Evolutionary conservation across 2,329 filamentous ascomycete genomes (phyloP).

Genomic region (Diaporthe ilicicola): DNA sequence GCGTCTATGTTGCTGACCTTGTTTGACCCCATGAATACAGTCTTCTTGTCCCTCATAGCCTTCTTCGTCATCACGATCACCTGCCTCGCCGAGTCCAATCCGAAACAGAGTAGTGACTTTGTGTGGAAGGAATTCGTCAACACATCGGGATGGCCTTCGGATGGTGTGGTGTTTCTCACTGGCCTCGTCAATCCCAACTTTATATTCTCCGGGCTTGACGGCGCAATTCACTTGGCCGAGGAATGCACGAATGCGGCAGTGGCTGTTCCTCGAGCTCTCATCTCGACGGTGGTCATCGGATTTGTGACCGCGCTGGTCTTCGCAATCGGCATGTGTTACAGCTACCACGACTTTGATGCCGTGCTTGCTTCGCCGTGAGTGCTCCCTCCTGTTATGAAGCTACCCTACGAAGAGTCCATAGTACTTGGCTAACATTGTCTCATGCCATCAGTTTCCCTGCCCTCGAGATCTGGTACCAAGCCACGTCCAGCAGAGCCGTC

Average conservation of each 20-base stretch:
- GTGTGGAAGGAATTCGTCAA: conserved; percentile 45
- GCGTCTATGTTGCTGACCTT: background rate
- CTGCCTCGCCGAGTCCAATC: conserved; percentile 38
- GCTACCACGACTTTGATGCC: conserved; percentile 35
- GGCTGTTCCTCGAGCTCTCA: conserved; percentile 44
- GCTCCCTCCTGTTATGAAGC: fast-evolving
- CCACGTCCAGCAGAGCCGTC: conserved; percentile 17
- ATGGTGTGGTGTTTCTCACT: conserved; percentile 47
- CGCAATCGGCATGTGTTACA: conserved; percentile 41
- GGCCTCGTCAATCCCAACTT: conserved; percentile 49
- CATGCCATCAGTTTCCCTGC: conserved; percentile 4
- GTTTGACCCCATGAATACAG: background rate
- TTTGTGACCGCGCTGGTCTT: conserved; percentile 45
- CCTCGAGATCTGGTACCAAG: conserved; percentile 31
- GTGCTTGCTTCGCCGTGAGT: conserved; percentile 32
- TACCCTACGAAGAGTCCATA: no score
- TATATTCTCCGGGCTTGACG: conserved; percentile 48
- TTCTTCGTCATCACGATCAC: conserved; percentile 44
- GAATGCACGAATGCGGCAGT: conserved; percentile 43
- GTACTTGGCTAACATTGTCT: fast-evolving
- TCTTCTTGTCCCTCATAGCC: conserved; percentile 39
- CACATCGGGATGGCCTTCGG: conserved; percentile 40
- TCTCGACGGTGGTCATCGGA: conserved; percentile 44
- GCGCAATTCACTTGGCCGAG: conserved; percentile 48
- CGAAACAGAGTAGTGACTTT: conserved; percentile 36